phyloP scores from a whole-genome alignment of 805 yeast genomes.

The Kuraishia ogatae region DNA sequence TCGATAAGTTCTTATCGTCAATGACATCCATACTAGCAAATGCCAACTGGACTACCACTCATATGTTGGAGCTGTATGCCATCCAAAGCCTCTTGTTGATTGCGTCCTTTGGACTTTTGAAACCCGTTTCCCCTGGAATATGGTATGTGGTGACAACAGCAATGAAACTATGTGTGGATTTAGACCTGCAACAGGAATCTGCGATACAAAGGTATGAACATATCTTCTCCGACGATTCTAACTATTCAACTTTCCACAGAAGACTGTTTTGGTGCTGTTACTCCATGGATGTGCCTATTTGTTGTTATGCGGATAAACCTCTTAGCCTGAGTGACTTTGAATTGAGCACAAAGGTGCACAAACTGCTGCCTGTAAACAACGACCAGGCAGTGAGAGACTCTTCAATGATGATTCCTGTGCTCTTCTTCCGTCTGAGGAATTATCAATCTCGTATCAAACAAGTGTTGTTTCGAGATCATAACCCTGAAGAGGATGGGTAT shows the following conservation, averaged over 20 bases:
- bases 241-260: conserved; percentile 10
- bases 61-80: conserved; percentile 20
- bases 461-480: conserved; percentile 2
- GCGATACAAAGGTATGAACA: conserved; percentile 3
- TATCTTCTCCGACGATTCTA: neutral
- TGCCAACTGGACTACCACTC: neutral
- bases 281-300: conserved; percentile 34
- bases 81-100: conserved; percentile 30
- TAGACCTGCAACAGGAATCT: conserved; percentile 34
- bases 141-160: conserved; percentile 39
- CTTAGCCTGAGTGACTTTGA: conserved; percentile 30
- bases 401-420: conserved; percentile 5
- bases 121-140: conserved; percentile 38
- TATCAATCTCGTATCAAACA: conserved; percentile 13
- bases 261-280: conserved; percentile 37
- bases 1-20: conserved; percentile 7
- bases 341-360: conserved; percentile 6
- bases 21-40: conserved; percentile 4
- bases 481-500: neutral
- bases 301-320: conserved; percentile 35
- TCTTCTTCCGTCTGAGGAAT: conserved; percentile 9
- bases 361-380: neutral
- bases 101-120: conserved; percentile 32
- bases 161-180: conserved; percentile 31
- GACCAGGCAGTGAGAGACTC: neutral